Evolutionary conservation across 352 stramenopile species (phyloP), one percentile per base, ranked within the genome.

Genomic region (Globisporangium megalacanthum): DNA sequence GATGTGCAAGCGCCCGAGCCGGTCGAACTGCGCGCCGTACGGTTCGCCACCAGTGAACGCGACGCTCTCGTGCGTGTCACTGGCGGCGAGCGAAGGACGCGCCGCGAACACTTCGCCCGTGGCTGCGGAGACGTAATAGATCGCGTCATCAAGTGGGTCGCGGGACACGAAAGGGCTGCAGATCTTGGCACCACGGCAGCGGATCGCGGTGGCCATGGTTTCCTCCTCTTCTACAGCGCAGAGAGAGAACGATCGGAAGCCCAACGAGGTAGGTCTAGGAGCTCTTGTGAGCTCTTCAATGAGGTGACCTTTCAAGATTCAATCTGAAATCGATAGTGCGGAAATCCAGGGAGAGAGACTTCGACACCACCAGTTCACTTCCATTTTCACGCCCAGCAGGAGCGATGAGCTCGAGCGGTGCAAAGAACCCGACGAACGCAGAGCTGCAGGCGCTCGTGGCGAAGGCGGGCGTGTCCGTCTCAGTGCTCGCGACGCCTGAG

Each of bases 391-490:
- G 25, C 3, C 42, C 14, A n/a, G 9, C 42, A 20, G 15, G 53
- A 54, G 17, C 11, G 31, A 13, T 36, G 63, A 33, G 25, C 84
- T 89, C 44, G 72, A 77, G 74, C 47, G 62, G 62, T 51, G 65
- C 72, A 52, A 68, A 64, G 44, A 77, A 79, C 51, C 71, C 75
- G 58, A 88, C 72, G 39, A 94, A 92, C 66, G 70, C 80, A 56
- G 74, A 75, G 63, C 69, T 92, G 50, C 82, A 91, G 69, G 70
- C 79, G 63, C 78, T 94, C 46, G 84, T 92, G 58, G 76, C 83
- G 66, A 77, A 83, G 58, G 76, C 84, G 20, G 84, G 84, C 57
- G 75, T 89, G 36, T 65, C 56, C 39, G 88, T 87, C 45, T 65
- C 72, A 52, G 70, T 94, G 52, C 72, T 89, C 49, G 67, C 85